These are phyloP conservation scores for Backusella parvicylindrica DNA, from an alignment of 192 early-diverging fungal genomes.

Conservation along the genomic window DNA sequence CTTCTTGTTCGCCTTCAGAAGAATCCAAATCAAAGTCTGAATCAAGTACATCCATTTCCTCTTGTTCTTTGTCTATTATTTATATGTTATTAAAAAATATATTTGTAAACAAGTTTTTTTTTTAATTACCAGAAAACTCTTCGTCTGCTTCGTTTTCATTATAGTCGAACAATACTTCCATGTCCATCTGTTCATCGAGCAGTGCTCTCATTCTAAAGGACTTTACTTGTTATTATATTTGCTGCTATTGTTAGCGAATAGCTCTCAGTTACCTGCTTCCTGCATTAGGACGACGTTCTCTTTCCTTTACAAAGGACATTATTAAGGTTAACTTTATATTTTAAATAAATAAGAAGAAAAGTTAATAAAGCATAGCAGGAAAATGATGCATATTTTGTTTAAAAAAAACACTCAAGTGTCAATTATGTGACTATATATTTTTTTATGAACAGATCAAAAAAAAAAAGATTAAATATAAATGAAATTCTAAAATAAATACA, in stretches of 20 bases:
- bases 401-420: no score
- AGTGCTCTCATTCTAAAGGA: conserved; percentile 43
- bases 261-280: conserved; percentile 35
- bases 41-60: conserved; percentile 47
- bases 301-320: conserved; percentile 35
- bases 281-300: conserved; percentile 43
- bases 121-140: conserved; percentile 38
- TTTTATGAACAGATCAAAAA: not conserved
- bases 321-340: not conserved
- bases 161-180: conserved; percentile 53
- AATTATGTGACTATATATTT: not conserved
- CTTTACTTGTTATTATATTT: not conserved
- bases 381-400: not conserved
- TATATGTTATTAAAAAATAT: not conserved
- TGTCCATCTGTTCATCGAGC: conserved; percentile 48
- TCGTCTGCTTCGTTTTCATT: conserved; percentile 45
- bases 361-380: not conserved
- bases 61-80: conserved; percentile 11
- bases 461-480: not conserved
- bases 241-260: not conserved
- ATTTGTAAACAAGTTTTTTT: conserved; percentile 18
- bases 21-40: conserved; percentile 53
- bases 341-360: not conserved
- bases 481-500: not conserved
- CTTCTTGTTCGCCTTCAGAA: conserved; percentile 42